Evolutionary conservation across 441 rosid species (phyloP).

Genomic region (Gossypium schwendimanii): DNA sequence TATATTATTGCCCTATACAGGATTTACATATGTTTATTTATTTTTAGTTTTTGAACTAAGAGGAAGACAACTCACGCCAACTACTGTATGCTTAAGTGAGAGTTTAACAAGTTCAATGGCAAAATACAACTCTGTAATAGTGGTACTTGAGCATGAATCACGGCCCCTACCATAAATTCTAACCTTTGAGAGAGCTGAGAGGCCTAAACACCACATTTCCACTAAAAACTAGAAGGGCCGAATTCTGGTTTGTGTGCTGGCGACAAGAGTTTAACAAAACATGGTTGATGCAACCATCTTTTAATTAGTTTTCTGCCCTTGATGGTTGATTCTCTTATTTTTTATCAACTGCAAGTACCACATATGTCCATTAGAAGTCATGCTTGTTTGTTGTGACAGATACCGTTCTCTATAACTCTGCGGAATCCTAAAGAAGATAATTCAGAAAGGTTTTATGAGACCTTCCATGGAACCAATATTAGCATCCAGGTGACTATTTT

Average conservation of each 20-base stretch:
- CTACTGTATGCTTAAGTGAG: not conserved
- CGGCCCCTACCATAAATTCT: not conserved
- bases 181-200: not conserved
- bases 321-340: not conserved
- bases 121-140: not conserved
- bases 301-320: not conserved
- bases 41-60: not conserved
- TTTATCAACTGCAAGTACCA: not conserved
- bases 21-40: not conserved
- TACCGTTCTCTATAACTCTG: conserved; percentile 57
- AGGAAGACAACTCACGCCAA: not conserved
- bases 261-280: not conserved
- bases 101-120: not conserved
- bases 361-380: not conserved
- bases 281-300: not conserved
- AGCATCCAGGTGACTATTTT: conserved; percentile 62
- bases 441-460: conserved; percentile 61
- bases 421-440: conserved; percentile 47
- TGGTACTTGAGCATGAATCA: not conserved
- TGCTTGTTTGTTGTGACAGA: conserved; percentile 29
- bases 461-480: conserved; percentile 76
- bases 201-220: not conserved
- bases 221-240: not conserved
- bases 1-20: not conserved
- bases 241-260: not conserved